phyloP scores from a whole-genome alignment of 495 filamentous ascomycete species.

The Aspergillus cristatus region DNA sequence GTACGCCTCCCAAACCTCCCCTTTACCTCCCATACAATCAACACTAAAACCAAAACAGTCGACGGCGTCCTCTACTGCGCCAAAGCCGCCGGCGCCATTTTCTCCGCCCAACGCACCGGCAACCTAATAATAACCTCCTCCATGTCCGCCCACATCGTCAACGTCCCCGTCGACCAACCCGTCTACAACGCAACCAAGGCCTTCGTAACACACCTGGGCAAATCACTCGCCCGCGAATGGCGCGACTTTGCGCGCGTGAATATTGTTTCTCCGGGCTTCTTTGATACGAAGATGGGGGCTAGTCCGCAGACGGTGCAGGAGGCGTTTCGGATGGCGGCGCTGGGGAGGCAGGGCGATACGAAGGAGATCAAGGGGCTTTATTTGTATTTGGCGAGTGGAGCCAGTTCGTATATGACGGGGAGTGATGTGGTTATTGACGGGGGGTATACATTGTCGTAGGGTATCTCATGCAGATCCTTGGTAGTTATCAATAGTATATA shows the following conservation, averaged over 20 bases:
- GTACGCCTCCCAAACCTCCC: conserved; percentile 16
- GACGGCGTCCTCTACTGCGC: conserved; percentile 27
- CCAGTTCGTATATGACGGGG: conserved; percentile 62
- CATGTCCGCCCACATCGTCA: conserved; percentile 74
- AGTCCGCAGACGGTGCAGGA: conserved; percentile 43
- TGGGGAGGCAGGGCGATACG: conserved; percentile 49
- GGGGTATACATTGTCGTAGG: conserved; percentile 41
- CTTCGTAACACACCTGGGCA: conserved; percentile 54
- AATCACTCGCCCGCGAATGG: conserved; percentile 65
- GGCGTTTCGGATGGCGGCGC: conserved; percentile 49
- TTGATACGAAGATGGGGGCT: conserved; percentile 53
- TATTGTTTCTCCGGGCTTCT: conserved; percentile 62
- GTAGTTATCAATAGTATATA: too few relatives aligned
- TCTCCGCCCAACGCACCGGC: conserved; percentile 42
- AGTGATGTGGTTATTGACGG: conserved; percentile 53
- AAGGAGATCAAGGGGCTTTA: conserved; percentile 61
- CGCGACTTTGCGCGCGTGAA: conserved; percentile 51
- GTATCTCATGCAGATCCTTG: too few relatives aligned
- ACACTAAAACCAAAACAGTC: conserved; percentile 10
- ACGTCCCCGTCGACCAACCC: conserved; percentile 53
- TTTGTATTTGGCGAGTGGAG: conserved; percentile 52
- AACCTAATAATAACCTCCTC: conserved; percentile 67
- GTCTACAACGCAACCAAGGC: conserved; percentile 65
- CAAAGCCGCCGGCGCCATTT: conserved; percentile 47
- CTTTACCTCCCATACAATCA: background rate